phyloP scores from a whole-genome alignment of 176 grass and related monocot genomes.

The Cocos nucifera region DNA sequence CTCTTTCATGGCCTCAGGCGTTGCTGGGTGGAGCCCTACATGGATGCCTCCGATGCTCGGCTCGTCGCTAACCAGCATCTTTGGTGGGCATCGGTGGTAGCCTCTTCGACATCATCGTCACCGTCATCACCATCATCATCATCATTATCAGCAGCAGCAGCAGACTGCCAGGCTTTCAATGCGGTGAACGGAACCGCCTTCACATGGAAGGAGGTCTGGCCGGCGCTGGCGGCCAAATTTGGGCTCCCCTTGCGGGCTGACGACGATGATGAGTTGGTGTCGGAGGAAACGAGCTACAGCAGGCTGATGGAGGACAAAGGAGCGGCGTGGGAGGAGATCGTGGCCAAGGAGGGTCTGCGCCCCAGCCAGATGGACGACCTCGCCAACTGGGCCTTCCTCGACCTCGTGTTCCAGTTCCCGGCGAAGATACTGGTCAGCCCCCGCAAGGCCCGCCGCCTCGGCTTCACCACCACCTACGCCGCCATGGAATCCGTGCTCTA shows the following conservation, averaged over 20 bases:
- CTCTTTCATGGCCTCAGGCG: constrained; percentile 14
- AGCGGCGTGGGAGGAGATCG: constrained; percentile 26
- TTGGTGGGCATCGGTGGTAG: constrained; percentile 20
- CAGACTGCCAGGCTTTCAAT: constrained; percentile 21
- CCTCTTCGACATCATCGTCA: too few species aligned
- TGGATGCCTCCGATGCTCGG: constrained; percentile 23
- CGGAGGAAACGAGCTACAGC: constrained; percentile 12
- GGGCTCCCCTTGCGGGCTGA: neutral
- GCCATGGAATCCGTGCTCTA: constrained; percentile 7
- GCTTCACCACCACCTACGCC: constrained; percentile 5
- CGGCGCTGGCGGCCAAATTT: constrained; percentile 24
- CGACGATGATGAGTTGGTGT: neutral
- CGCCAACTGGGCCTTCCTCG: constrained; percentile 27
- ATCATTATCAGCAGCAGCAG: too few species aligned
- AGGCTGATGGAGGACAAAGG: constrained; percentile 21
- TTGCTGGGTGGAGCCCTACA: constrained; percentile 32
- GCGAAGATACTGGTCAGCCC: constrained; percentile 11
- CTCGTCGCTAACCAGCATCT: constrained; percentile 17
- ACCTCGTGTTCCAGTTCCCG: constrained; percentile 17
- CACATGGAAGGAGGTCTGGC: constrained; percentile 36
- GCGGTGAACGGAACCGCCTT: constrained; percentile 9
- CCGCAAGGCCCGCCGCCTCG: constrained; percentile 23
- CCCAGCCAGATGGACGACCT: constrained; percentile 16
- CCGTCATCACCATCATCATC: neutral
- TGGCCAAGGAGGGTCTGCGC: constrained; percentile 11